Evolutionary conservation across 2,329 filamentous ascomycete genomes (phyloP).

Genomic region (Hypomyces perniciosus): DNA sequence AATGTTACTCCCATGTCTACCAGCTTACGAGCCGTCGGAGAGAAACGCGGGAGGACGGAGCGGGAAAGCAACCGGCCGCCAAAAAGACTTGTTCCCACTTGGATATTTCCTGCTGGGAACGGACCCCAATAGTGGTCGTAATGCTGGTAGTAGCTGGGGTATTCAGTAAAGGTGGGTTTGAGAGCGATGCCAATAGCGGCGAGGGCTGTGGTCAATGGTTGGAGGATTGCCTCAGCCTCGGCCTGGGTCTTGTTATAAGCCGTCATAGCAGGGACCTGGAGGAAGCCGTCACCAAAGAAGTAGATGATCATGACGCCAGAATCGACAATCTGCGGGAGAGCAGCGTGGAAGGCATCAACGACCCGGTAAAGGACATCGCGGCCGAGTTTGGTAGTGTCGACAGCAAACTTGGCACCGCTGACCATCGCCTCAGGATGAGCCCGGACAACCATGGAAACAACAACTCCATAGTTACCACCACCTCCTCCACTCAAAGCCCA

Average conservation of each 20-base stretch:
- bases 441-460: constrained; percentile 32
- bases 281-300: constrained; percentile 34
- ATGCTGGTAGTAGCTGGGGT: constrained; percentile 24
- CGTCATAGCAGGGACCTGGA: constrained; percentile 39
- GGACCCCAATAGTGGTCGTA: constrained; percentile 27
- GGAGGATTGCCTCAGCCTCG: constrained; percentile 34
- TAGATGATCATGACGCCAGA: constrained; percentile 42
- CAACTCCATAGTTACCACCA: constrained; percentile 41
- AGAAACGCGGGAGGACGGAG: constrained; percentile 18
- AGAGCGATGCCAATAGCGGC: constrained; percentile 20
- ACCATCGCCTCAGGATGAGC: constrained; percentile 26
- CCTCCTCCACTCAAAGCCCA: constrained; percentile 56
- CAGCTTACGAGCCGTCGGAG: no score
- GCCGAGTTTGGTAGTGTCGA: no score
- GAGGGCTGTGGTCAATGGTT: constrained; percentile 32
- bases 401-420: constrained; percentile 23
- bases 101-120: constrained; percentile 30
- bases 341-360: constrained; percentile 16
- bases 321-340: constrained; percentile 36
- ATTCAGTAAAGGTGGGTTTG: constrained; percentile 23
- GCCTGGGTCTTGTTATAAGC: constrained; percentile 36
- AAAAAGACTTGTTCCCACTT: constrained; percentile 23
- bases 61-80: constrained; percentile 40
- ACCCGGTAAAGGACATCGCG: neutral
- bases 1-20: constrained; percentile 16